A percentile compares a stretch with the other conserved stretches of the same genome.
Conservation (phyloP, 805 yeast species). For the Myxozyma monticola region DNA sequence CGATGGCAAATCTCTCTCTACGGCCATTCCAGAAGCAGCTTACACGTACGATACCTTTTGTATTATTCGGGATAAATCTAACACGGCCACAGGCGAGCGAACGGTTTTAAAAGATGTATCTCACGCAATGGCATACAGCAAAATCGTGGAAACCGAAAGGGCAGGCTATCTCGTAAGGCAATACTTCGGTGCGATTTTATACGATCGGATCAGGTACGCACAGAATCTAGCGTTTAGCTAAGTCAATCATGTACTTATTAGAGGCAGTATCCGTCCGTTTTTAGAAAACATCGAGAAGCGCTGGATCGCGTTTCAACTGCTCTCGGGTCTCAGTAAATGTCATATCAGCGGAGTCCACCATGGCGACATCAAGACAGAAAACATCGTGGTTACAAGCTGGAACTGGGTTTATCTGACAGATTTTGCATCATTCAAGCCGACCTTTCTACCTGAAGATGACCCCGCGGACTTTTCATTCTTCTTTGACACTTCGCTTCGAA, state of each 20-base stretch:
- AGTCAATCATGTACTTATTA: no score
- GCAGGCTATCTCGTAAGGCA: constrained; percentile 92
- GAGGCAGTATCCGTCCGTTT: constrained; percentile 74
- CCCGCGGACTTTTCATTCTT: constrained; percentile 90
- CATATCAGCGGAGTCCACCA: constrained; percentile 68
- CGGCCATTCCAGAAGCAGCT: constrained; percentile 20
- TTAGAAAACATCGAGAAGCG: constrained; percentile 74
- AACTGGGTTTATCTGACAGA: constrained; percentile 83
- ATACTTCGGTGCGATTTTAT: constrained; percentile 72
- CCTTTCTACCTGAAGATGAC: constrained; percentile 82
- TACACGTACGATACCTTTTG: constrained; percentile 20
- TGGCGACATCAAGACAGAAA: constrained; percentile 92
- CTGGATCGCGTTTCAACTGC: constrained; percentile 80
- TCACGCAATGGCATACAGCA: constrained; percentile 69
- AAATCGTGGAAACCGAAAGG: constrained; percentile 80
- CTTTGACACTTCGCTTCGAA: constrained; percentile 84
- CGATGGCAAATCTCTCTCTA: constrained; percentile 39
- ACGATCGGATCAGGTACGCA: constrained; percentile 63
- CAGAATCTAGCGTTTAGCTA: no score
- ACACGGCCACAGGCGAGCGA: constrained; percentile 42
- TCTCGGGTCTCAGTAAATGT: constrained; percentile 60
- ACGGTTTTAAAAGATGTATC: constrained; percentile 50
- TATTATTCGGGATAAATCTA: constrained; percentile 17
- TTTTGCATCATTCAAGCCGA: constrained; percentile 84
- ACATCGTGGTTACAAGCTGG: constrained; percentile 82